Base-by-base conservation (phyloP, 2,329 filamentous ascomycete genomes). In the Diaporthe caulivora region DNA sequence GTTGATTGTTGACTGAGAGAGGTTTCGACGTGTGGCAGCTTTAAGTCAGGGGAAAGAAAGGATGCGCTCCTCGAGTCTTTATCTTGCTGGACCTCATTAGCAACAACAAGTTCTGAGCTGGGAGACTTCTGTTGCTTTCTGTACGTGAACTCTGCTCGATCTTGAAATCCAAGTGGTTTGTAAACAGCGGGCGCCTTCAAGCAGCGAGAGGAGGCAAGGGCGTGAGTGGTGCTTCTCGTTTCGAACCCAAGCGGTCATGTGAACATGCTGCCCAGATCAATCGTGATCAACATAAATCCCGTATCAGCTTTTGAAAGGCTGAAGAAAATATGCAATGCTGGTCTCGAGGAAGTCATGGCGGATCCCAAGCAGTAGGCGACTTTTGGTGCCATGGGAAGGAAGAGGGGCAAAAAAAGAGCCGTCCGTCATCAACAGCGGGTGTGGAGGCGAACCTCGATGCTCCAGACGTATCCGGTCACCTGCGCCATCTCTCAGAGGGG, bases 371-470 rank as follows among this genome's bases (percentile, higher is more conserved):
- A 2, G 26, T 18, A 49, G 44, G 21, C 7, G 29, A 49, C 42
- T 49, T 2, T 49, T 7, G 21, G 10, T 3, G 34, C 13, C 15
- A 3, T 10, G 10, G 18, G 26, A 64, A 17, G 24, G 34, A 7
- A 10, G 18, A 29, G 21, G 31, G 17, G 18, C 17, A 47, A 49
- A 49, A 34, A 31, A 49, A 24, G 24, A 15, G n/a, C 60, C 60
- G 26, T 37, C 21, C 18, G 29, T 51, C 60, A 37, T 65, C 44
- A 26, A 65, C 44, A 65, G 29, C 60, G 18, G 34, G 60, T 44
- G 1, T 62, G 58, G 58, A 62, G 58, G 58, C 58, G 58, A 62
- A 62, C 40, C 58, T 62, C 58, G 58, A 47, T 62, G 44, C 58
- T 62, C 58, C 58, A 13, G 58, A 47, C 58, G 58, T 40, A 62